phyloP scores from a whole-genome alignment of 2,329 filamentous ascomycete genomes.

The Coleophoma crateriformis region DNA sequence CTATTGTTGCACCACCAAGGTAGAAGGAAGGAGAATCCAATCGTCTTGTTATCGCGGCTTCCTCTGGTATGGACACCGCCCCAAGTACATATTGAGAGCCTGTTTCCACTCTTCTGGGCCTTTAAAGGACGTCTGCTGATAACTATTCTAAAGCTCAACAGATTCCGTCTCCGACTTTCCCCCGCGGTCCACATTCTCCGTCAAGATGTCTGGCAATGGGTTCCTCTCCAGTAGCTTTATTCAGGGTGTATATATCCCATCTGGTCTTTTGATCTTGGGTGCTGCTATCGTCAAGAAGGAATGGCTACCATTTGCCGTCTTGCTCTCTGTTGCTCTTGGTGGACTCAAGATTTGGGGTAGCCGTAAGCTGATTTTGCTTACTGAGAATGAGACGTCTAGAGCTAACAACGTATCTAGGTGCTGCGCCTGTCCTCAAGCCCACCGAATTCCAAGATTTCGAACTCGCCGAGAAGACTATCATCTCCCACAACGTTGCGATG shows the following conservation, averaged over 20 bases:
- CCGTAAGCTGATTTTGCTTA: constrained; percentile 44
- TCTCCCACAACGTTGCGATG: constrained; percentile 98
- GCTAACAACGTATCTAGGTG: constrained; percentile 42
- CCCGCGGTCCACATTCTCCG: neutral
- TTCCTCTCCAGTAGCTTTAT: constrained; percentile 57
- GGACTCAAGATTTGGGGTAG: constrained; percentile 66
- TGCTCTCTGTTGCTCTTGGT: constrained; percentile 60
- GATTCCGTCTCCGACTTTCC: constrained; percentile 6
- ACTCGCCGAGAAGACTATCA: constrained; percentile 88
- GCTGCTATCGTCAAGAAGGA: constrained; percentile 73
- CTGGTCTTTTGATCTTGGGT: constrained; percentile 71
- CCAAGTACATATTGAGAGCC: too few species aligned
- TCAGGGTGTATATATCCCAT: constrained; percentile 79
- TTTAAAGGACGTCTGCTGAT: too few species aligned
- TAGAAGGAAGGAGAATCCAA: too few species aligned
- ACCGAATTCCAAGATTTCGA: constrained; percentile 86
- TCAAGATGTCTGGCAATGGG: constrained; percentile 7
- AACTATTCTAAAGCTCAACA: neutral
- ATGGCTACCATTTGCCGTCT: constrained; percentile 66
- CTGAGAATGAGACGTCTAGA: neutral
- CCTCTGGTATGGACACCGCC: too few species aligned
- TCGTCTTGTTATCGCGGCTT: too few species aligned
- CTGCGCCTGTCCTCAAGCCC: constrained; percentile 80
- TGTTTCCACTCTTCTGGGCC: too few species aligned
- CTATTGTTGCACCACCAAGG: neutral